These are phyloP conservation scores for Podospora comata DNA, from an alignment of 495 filamentous ascomycete species.

Conservation along the genomic window DNA sequence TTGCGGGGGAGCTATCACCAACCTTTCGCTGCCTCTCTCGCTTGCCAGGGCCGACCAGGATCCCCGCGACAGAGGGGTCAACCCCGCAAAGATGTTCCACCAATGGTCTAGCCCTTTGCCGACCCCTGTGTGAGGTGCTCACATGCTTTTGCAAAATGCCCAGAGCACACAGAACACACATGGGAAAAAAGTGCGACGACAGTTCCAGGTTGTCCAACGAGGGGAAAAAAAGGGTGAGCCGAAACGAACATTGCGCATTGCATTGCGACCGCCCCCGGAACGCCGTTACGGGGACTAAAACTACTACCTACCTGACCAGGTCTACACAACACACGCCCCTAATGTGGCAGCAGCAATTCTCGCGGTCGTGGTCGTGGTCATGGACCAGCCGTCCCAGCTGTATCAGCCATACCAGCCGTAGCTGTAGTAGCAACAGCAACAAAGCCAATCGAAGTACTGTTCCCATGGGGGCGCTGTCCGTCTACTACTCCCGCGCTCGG, in stretches of 20 bases:
- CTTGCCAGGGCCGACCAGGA: conserved; percentile 12
- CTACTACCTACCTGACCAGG: neutral
- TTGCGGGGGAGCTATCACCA: no score
- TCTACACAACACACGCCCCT: neutral
- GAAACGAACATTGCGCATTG: conserved; percentile 13
- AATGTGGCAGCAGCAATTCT: conserved; percentile 4
- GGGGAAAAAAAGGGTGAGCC: conserved; percentile 14
- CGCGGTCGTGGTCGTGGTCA: neutral
- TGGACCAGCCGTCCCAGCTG: neutral
- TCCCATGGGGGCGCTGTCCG: neutral
- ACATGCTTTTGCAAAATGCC: conserved; percentile 7
- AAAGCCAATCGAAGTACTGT: neutral
- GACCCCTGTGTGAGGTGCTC: conserved; percentile 7
- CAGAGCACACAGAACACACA: neutral
- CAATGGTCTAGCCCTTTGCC: conserved; percentile 12
- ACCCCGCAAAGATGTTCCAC: conserved; percentile 17
- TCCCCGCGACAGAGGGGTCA: conserved; percentile 9
- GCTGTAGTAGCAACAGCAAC: neutral
- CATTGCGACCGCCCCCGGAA: neutral
- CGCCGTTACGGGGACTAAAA: neutral
- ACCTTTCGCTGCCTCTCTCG: conserved; percentile 11
- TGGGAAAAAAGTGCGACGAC: conserved; percentile 3
- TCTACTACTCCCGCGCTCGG: conserved; percentile 3
- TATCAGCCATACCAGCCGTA: no score
- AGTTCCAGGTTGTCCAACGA: neutral